Evolutionary conservation across 352 stramenopile genomes (phyloP).

Genomic region (Globisporangium apiculatum): DNA sequence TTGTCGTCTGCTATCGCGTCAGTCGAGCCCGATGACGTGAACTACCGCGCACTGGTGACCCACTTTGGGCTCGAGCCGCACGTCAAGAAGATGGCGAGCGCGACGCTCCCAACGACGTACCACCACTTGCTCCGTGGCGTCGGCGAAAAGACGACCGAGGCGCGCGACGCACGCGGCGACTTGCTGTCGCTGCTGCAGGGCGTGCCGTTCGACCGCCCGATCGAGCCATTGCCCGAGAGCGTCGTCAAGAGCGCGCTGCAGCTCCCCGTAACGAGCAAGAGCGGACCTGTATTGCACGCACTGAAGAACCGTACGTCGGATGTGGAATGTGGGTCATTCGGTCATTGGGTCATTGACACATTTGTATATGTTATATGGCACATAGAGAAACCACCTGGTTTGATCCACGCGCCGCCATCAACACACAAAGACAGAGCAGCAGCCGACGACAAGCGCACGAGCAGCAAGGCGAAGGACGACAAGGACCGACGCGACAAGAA

Average conservation of each 20-base stretch:
- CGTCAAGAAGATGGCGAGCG: constrained; percentile 48
- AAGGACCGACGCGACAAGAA: constrained; percentile 80
- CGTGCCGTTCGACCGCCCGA: constrained; percentile 72
- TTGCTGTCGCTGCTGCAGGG: constrained; percentile 56
- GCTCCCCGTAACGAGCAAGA: constrained; percentile 53
- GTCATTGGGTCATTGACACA: not conserved
- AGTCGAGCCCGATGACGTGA: constrained; percentile 58
- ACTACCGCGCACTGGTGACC: constrained; percentile 54
- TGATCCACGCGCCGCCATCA: constrained; percentile 60
- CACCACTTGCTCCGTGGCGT: constrained; percentile 67
- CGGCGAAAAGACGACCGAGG: constrained; percentile 27
- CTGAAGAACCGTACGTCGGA: constrained; percentile 25
- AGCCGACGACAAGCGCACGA: constrained; percentile 43
- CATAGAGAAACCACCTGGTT: constrained; percentile 32
- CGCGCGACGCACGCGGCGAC: constrained; percentile 41
- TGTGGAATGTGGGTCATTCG: not conserved
- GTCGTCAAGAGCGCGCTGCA: constrained; percentile 68
- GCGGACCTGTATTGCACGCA: constrained; percentile 40
- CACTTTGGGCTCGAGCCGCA: constrained; percentile 63
- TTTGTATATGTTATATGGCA: not conserved
- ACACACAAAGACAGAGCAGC: constrained; percentile 25
- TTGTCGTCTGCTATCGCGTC: not conserved
- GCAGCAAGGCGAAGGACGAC: constrained; percentile 43
- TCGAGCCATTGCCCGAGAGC: constrained; percentile 64
- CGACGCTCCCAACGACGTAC: constrained; percentile 58